Evolutionary conservation across 2,329 filamentous ascomycete species (phyloP).

Genomic region (Aspergillus calidoustus): DNA sequence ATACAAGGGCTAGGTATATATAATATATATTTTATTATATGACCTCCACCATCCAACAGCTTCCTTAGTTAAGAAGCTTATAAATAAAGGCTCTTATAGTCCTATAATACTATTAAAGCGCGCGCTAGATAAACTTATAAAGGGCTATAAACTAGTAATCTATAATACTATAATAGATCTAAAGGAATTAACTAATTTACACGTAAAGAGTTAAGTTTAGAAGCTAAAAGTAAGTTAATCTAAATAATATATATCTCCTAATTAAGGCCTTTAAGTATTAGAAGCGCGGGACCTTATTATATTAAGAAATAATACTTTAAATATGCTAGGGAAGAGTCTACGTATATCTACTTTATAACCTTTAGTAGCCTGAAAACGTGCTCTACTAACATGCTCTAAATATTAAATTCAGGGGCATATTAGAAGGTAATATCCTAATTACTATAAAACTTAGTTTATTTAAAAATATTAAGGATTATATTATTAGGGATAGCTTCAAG

Average conservation of each 20-base stretch:
- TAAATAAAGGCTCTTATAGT: too few species aligned
- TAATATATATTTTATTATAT: too few species aligned
- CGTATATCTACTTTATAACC: neutral
- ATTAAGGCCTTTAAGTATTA: too few species aligned
- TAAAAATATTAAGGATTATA: neutral
- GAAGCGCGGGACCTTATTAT: too few species aligned
- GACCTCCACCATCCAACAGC: too few species aligned
- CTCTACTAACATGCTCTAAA: neutral
- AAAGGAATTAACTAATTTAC: neutral
- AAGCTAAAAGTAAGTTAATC: neutral
- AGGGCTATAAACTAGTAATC: constrained; percentile 1
- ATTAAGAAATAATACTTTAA: neutral
- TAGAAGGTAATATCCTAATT: neutral
- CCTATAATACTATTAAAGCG: too few species aligned
- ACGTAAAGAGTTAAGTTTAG: neutral
- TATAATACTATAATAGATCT: neutral
- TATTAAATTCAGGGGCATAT: neutral
- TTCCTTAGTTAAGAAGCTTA: too few species aligned
- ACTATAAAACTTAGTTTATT: neutral
- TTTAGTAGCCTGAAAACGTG: neutral
- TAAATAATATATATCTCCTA: neutral
- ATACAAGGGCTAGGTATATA: too few species aligned
- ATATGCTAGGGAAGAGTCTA: too few species aligned
- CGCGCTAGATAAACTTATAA: too few species aligned
- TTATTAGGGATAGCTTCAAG: neutral